Evolutionary conservation across 805 yeast genomes (phyloP), one percentile per base, ranked within the genome.

Genomic region (Starmerella lactis-condensi): DNA sequence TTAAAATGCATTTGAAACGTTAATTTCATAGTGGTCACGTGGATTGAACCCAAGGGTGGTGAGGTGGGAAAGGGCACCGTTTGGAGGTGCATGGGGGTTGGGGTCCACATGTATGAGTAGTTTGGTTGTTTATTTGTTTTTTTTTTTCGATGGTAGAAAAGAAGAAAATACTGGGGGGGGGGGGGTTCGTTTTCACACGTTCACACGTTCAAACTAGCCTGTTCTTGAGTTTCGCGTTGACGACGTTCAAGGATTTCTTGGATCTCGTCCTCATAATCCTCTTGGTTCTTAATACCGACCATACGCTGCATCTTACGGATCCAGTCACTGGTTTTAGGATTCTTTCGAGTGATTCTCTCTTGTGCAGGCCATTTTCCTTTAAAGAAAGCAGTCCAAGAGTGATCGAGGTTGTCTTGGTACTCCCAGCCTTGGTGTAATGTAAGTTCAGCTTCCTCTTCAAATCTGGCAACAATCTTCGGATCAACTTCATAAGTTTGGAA

Each of bases 401-500:
- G 91, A 35, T 77, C 58, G 28, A 71, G 54, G 41, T 74, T 61
- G 6, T 58, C 64, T 42, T 58, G 64, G 19, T 56, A 42, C 20
- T 37, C 47, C 49, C 51, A 45, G n/a, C 48, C 74, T 48, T 77
- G 89, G 30, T 64, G 57, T 51, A 89, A 61, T 40, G 82, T 91
- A 17, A 60, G 60, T 45, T 62, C 73, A 0, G 95, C 74, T 25
- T 65, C 73, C 18, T 65, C 52, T 51, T 89, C 96, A 44, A 89
- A 62, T 25, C 65, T 61, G 39, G 67, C 65, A 43, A 89, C 64
- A 45, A 83, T 57, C 9, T 61, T 67, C 12, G 66, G 54, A 45
- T 72, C 75, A 45, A 69, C 68, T 52, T 89, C 98, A 33, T 77
- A 61, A 12, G 68, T 59, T 42, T 76, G 81, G 57, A 81, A 89